phyloP scores from a whole-genome alignment of 2,329 filamentous ascomycete genomes.

The Fusarium praegraminearum region DNA sequence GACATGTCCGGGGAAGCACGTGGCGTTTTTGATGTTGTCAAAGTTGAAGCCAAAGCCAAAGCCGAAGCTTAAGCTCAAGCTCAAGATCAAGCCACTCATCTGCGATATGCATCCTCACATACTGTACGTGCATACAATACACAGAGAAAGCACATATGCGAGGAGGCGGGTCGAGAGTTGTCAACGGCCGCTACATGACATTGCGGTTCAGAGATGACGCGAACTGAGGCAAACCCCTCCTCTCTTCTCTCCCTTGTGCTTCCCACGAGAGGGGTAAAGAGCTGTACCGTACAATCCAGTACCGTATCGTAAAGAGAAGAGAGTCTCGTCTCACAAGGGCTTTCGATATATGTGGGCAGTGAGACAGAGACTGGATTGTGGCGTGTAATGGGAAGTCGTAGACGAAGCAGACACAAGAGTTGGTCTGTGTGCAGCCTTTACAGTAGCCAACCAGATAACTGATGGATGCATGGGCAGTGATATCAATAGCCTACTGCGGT shows the following conservation, averaged over 20 bases:
- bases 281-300: background rate
- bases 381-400: slow-evolving; percentile 17
- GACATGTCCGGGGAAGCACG: background rate
- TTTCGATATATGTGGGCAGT: slow-evolving; percentile 1
- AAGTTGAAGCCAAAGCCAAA: background rate
- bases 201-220: background rate
- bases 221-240: background rate
- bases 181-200: slow-evolving; percentile 23
- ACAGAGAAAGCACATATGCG: background rate
- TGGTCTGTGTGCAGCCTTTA: slow-evolving; percentile 1
- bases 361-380: slow-evolving; percentile 23
- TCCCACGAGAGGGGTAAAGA: slow-evolving; percentile 11
- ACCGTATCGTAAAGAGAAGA: slow-evolving; percentile 3
- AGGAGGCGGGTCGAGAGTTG: slow-evolving; percentile 12
- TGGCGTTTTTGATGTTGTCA: background rate
- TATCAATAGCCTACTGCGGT: slow-evolving; percentile 5
- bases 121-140: background rate
- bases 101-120: background rate
- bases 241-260: slow-evolving; percentile 3
- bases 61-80: background rate
- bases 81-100: background rate
- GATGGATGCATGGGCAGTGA: slow-evolving; percentile 10
- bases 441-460: slow-evolving; percentile 26
- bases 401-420: slow-evolving; percentile 12
- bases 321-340: background rate